phyloP scores from a whole-genome alignment of 768 basidiomycete species.

The Naematelia aurantialba region DNA sequence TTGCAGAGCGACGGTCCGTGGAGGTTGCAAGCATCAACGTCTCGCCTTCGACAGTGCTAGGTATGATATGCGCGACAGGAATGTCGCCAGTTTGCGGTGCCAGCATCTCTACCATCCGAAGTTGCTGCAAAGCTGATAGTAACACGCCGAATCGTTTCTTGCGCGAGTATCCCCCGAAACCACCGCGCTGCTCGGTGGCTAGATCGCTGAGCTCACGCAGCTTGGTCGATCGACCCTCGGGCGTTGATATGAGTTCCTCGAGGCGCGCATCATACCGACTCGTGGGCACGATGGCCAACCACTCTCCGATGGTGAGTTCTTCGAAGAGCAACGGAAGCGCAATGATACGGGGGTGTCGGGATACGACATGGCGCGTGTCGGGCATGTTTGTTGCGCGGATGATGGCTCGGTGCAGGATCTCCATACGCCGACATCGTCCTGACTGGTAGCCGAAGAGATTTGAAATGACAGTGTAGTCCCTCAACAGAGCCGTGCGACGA shows the following conservation, averaged over 20 bases:
- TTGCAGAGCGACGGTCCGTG: conserved; percentile 47
- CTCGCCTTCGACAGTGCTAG: not conserved
- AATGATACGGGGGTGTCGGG: conserved; percentile 59
- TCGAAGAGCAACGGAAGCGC: conserved; percentile 61
- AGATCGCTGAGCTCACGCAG: conserved; percentile 41
- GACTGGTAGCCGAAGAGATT: conserved; percentile 72
- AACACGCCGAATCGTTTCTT: not conserved
- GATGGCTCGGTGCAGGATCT: conserved; percentile 41
- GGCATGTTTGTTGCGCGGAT: conserved; percentile 14
- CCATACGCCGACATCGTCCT: conserved; percentile 64
- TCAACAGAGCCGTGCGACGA: conserved; percentile 48
- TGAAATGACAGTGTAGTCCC: conserved; percentile 65
- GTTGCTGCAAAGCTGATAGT: not conserved
- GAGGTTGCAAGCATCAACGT: not conserved
- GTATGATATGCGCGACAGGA: not conserved
- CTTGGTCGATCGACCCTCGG: conserved; percentile 55
- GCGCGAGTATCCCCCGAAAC: conserved; percentile 53
- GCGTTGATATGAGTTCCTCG: conserved; percentile 55
- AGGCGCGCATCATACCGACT: conserved; percentile 61
- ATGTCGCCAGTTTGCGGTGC: not conserved
- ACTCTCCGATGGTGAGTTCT: conserved; percentile 64
- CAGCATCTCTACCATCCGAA: not conserved
- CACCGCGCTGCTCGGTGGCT: conserved; percentile 51
- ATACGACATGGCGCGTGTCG: conserved; percentile 56
- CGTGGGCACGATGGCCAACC: conserved; percentile 63